A percentile compares a stretch with the other conserved stretches of the same genome.
Conservation (phyloP, 2,329 filamentous ascomycete species). For the Dissoconium aciculare region DNA sequence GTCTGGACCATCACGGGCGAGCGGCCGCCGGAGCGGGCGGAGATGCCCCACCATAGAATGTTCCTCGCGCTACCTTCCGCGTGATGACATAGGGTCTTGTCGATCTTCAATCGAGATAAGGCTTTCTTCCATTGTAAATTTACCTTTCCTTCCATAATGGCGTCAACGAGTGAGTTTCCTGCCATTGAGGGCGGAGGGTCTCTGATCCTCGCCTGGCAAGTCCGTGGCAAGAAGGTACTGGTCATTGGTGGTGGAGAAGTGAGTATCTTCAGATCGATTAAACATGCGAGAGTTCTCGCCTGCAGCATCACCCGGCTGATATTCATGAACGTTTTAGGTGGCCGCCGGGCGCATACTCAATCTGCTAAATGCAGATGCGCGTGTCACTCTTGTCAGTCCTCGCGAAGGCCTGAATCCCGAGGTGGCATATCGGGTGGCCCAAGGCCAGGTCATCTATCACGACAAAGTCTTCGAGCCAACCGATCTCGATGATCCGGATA, state of each 20-base stretch:
- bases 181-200: constrained; percentile 80
- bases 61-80: no score
- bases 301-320: constrained; percentile 1
- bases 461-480: constrained; percentile 71
- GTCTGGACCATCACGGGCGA: no score
- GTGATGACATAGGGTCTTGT: no score
- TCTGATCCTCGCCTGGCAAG: constrained; percentile 89
- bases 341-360: constrained; percentile 88
- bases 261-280: constrained; percentile 20
- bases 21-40: no score
- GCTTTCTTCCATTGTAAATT: no score
- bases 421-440: constrained; percentile 64
- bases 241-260: constrained; percentile 93
- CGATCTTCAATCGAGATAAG: no score
- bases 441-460: constrained; percentile 62
- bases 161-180: constrained; percentile 40
- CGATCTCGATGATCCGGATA: constrained; percentile 57
- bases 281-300: no score
- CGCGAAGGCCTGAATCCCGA: constrained; percentile 66
- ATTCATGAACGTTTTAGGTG: no score
- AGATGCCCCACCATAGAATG: no score
- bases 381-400: constrained; percentile 66
- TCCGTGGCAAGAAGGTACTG: constrained; percentile 75
- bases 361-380: constrained; percentile 86
- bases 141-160: no score